These are phyloP conservation scores for Talaromyces sp. DNA, from an alignment of 2,329 filamentous ascomycete genomes.

Conservation along the genomic window DNA sequence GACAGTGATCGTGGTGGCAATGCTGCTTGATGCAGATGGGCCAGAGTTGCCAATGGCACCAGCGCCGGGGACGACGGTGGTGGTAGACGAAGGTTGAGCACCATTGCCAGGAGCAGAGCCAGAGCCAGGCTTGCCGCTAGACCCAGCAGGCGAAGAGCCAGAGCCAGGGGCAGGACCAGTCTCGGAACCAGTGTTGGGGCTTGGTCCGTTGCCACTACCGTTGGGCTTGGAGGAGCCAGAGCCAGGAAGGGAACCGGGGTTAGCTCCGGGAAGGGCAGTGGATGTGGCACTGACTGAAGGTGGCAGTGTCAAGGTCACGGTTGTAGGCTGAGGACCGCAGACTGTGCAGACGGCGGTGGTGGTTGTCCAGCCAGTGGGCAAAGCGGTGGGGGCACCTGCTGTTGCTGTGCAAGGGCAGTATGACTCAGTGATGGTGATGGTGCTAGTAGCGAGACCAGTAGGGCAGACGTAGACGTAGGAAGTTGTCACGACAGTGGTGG, in stretches of 20 bases:
- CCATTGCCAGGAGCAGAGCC: constrained; percentile 8
- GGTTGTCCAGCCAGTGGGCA: constrained; percentile 19
- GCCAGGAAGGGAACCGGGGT: constrained; percentile 5
- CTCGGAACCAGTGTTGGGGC: background rate
- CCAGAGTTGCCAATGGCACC: constrained; percentile 7
- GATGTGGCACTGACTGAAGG: constrained; percentile 14
- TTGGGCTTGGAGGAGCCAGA: constrained; percentile 6
- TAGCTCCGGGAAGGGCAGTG: constrained; percentile 13
- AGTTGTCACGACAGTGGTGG: constrained; percentile 25
- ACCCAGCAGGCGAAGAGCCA: background rate
- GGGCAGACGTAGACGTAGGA: constrained; percentile 30
- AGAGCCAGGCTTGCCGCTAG: constrained; percentile 1
- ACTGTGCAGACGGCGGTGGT: constrained; percentile 22
- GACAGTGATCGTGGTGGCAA: constrained; percentile 4
- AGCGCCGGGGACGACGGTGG: background rate
- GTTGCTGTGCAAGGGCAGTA: constrained; percentile 23
- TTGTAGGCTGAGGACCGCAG: constrained; percentile 24
- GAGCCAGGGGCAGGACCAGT: background rate
- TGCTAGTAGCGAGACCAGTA: constrained; percentile 28
- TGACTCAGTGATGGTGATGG: constrained; percentile 24
- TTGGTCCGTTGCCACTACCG: constrained; percentile 4
- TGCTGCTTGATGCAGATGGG: constrained; percentile 13
- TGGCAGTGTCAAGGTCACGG: constrained; percentile 21
- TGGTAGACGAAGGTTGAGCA: background rate
- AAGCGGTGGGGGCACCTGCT: constrained; percentile 16